Percentiles rank a stretch among this genome's conserved stretches.
These are phyloP conservation scores for Termitomyces sp. DNA, from an alignment of 768 basidiomycete species.

Conservation along the genomic window DNA sequence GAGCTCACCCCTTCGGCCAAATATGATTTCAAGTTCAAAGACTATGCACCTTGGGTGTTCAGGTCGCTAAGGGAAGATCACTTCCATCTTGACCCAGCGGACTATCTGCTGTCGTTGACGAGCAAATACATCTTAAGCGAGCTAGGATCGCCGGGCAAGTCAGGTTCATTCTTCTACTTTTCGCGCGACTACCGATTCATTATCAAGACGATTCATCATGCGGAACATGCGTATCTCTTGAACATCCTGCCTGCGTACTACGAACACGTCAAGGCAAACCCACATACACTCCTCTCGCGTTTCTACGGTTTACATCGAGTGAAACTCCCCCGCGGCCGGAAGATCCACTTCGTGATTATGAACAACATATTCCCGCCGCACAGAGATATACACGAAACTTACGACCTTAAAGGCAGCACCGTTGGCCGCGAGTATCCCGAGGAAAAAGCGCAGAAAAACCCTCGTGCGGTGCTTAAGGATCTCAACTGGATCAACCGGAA, in stretches of 20 bases:
- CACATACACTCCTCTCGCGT: slow-evolving; percentile 88
- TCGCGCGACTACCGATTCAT: slow-evolving; percentile 98
- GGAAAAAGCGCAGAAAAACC: slow-evolving; percentile 75
- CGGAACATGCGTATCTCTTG: slow-evolving; percentile 92
- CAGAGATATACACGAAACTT: slow-evolving; percentile 96
- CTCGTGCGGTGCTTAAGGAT: slow-evolving; percentile 90
- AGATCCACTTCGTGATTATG: slow-evolving; percentile 99
- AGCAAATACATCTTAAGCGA: slow-evolving; percentile 98
- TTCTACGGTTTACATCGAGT: slow-evolving; percentile 98
- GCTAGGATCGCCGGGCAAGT: slow-evolving; percentile 96
- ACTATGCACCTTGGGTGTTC: slow-evolving; percentile 98
- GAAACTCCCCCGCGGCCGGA: slow-evolving; percentile 87
- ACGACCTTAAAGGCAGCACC: slow-evolving; percentile 93
- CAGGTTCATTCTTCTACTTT: slow-evolving; percentile 99
- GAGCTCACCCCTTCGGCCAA: slow-evolving; percentile 96
- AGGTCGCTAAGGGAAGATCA: slow-evolving; percentile 90
- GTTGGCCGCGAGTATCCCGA: slow-evolving; percentile 87
- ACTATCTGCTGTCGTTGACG: slow-evolving; percentile 95
- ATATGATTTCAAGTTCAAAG: slow-evolving; percentile 99
- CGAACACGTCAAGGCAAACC: slow-evolving; percentile 81
- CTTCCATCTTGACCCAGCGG: slow-evolving; percentile 95
- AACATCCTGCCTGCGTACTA: slow-evolving; percentile 82
- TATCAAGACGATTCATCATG: slow-evolving; percentile 97
- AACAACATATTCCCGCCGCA: slow-evolving; percentile 99
- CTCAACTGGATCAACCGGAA: slow-evolving; percentile 90